Percentiles rank a stretch among this genome's conserved stretches.
Evolutionary conservation across 2,329 filamentous ascomycete species (phyloP).

Genomic region (Penicillium sp.): DNA sequence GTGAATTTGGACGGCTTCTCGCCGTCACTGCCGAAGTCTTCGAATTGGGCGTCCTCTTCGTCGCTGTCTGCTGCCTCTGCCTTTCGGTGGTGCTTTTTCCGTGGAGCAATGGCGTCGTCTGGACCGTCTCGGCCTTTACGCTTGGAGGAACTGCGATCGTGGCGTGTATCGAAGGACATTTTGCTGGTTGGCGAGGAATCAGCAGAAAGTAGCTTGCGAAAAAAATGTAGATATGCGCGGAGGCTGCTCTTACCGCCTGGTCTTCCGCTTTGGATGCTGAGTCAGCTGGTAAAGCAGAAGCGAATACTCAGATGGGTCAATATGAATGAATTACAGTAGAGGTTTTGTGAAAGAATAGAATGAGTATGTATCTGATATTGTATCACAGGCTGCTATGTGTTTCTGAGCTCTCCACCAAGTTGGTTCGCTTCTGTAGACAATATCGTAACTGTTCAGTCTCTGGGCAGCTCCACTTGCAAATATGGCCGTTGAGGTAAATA

Average conservation of each 20-base stretch:
- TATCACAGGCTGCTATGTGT: no score
- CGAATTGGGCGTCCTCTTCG: constrained; percentile 15
- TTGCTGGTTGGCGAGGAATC: constrained; percentile 4
- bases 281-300: background rate
- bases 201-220: background rate
- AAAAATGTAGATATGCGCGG: constrained; percentile 9
- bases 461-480: no score
- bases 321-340: no score
- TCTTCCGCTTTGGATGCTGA: background rate
- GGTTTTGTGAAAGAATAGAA: no score
- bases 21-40: constrained; percentile 14
- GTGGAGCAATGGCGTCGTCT: constrained; percentile 27
- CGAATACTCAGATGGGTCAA: background rate
- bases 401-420: no score
- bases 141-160: constrained; percentile 29
- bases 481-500: no score
- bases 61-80: constrained; percentile 9
- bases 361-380: no score
- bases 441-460: no score
- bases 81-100: constrained; percentile 32
- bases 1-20: constrained; percentile 13
- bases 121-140: constrained; percentile 34
- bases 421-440: background rate
- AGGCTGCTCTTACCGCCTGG: background rate
- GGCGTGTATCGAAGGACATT: constrained; percentile 21